These are phyloP conservation scores for Canna indica DNA, from an alignment of 176 grass and related monocot genomes.

Conservation along the genomic window DNA sequence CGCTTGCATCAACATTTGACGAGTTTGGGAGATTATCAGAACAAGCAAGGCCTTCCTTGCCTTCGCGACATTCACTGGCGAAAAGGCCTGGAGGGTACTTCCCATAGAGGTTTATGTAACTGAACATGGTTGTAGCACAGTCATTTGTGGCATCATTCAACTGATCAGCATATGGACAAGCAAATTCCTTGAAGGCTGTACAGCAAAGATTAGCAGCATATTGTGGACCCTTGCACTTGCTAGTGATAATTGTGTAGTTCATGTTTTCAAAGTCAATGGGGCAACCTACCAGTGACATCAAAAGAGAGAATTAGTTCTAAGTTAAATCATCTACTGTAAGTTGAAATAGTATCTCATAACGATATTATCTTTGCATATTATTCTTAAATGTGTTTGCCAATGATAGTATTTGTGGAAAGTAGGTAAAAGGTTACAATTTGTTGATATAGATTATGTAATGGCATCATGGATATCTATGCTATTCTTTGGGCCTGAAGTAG, in stretches of 20 bases:
- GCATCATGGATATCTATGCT: too few species aligned
- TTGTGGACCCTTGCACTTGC: conserved; percentile 17
- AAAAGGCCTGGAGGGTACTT: conserved; percentile 17
- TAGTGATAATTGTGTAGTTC: conserved; percentile 17
- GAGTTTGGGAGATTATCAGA: not conserved
- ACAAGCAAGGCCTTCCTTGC: conserved; percentile 11
- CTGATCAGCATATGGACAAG: conserved; percentile 9
- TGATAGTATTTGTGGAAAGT: too few species aligned
- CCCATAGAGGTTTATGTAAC: conserved; percentile 15
- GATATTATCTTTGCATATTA: too few species aligned
- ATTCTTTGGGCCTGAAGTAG: too few species aligned
- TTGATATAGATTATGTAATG: too few species aligned
- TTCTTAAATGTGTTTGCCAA: too few species aligned
- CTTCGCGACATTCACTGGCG: conserved; percentile 8
- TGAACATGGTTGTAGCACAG: conserved; percentile 16
- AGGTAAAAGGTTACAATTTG: too few species aligned
- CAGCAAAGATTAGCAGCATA: conserved; percentile 6
- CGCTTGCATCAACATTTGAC: not conserved
- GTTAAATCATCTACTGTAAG: not conserved
- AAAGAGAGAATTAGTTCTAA: not conserved
- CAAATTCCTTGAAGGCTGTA: conserved; percentile 10
- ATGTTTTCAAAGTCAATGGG: conserved; percentile 7
- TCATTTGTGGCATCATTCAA: conserved; percentile 1
- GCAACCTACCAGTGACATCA: not conserved
- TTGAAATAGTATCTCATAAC: not conserved